Evolutionary conservation across 495 filamentous ascomycete genomes (phyloP).

Genomic region (Sphaerosporella brunnea): DNA sequence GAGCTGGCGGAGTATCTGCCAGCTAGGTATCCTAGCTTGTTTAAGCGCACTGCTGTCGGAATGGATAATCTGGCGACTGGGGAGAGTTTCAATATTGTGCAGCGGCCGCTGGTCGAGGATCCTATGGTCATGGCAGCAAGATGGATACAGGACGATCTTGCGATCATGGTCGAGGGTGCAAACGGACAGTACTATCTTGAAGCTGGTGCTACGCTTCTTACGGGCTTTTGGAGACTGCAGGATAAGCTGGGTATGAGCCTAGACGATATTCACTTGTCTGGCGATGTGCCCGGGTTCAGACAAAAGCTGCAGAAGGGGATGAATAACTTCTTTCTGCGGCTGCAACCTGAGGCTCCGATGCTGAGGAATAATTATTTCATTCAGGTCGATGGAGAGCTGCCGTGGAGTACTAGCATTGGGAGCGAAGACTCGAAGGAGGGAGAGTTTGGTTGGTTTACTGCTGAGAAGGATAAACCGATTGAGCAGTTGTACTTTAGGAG

Average conservation of each 20-base stretch:
- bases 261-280: constrained; percentile 67
- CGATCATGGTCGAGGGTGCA: constrained; percentile 62
- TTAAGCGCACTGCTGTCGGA: constrained; percentile 39
- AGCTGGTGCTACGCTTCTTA: constrained; percentile 59
- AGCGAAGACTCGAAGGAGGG: constrained; percentile 42
- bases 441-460: constrained; percentile 51
- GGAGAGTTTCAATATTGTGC: constrained; percentile 52
- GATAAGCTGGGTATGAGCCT: constrained; percentile 78
- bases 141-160: constrained; percentile 70
- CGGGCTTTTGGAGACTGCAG: constrained; percentile 72
- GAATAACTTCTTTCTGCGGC: constrained; percentile 56
- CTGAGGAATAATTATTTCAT: constrained; percentile 55
- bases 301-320: constrained; percentile 69
- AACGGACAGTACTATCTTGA: constrained; percentile 77
- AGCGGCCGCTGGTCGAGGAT: constrained; percentile 55
- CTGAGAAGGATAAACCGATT: constrained; percentile 59
- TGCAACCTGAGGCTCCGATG: constrained; percentile 48
- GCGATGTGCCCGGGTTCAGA: constrained; percentile 59
- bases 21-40: constrained; percentile 62
- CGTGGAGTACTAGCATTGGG: constrained; percentile 62
- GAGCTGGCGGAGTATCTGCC: constrained; percentile 61
- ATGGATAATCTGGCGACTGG: constrained; percentile 55
- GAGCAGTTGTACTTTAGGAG: constrained; percentile 61
- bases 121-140: constrained; percentile 62
- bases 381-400: constrained; percentile 54